Evolutionary conservation across 192 early-diverging fungal species (phyloP), one percentile per base, ranked within the genome.

Genomic region (Coemansia sp.): DNA sequence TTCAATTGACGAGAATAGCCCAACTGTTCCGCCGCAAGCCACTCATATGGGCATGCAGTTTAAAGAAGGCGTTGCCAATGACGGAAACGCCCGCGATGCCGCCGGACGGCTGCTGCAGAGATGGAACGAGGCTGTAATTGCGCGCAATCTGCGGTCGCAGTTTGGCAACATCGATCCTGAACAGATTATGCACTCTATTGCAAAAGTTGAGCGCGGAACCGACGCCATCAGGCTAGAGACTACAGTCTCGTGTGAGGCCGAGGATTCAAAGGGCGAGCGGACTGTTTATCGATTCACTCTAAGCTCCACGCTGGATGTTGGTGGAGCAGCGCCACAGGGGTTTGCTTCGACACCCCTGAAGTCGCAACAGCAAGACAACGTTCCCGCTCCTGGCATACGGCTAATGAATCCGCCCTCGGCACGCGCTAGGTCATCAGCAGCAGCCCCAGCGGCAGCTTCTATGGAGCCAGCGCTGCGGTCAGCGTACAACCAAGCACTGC

Each of bases 281-380:
- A 82, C 79, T 3, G 79, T 82, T 10, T 82, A 82, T 45, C 67
- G 79, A 13, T 82, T 82, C 33, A 82, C 79, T n/a, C 50, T 82
- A 5, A 82, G 79, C 45, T 82, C 79, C 3, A 82, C 79, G 13
- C 65, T 82, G 18, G 79, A 82, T 31, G 58, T 82, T 46, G 79
- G 79, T 42, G 79, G 79, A 3, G 59, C 72, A 24, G 36, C 63
- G 23, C 28, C 55, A 6, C 58, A 60, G 20, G 36, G 31, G 0
- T 4, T 60, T 50, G 26, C 28, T 16, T n/a, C 23, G 11, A 65
- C 55, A 42, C 66, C 18, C 11, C 43, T 31, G 18, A 59, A 60
- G 53, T 21, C 24, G 34, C 50, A 59, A 34, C 53, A 51, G 50
- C 73, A 55, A 51, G 55, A n/a, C 24, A 14, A 14, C 24, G 28